Base-by-base conservation (phyloP, 441 rosid species). In the Adansonia rubrostipa region DNA sequence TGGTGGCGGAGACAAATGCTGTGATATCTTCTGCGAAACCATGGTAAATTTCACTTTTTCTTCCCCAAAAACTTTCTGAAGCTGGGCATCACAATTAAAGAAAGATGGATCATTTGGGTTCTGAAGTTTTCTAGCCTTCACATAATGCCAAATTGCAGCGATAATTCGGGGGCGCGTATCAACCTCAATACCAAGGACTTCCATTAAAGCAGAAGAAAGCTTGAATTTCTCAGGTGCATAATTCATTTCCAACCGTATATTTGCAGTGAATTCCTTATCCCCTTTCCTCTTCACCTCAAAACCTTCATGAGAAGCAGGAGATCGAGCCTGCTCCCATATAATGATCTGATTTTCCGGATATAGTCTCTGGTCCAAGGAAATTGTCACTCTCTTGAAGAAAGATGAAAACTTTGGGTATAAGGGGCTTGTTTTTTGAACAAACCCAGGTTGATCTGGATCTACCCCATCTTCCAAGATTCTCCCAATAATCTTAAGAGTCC, bases 211-310 rank as follows among this genome's bases (percentile, higher is more conserved):
- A 28, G 96, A 86, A 75, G 99, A 92, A 60, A 94, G 95, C 89
- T 94, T 96, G 81, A 84, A 96, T 82, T 92, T 96, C 77, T 94
- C 99, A 64, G 99, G 98, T 47, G 84, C 81, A 62, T 92, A 89
- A 83, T 94, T 92, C 96, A 96, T 92, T 86, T 96, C 99, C 88
- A 96, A 78, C 22, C 95, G 66, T 71, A 96, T 90, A 69, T 88
- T 88, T 47, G 86, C 92, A 9, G 89, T 83, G 77, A 92, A 94
- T 77, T 96, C 98, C 78, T 89, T 92, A 76, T 96, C 96, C 75
- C 99, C 98, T 84, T 88, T 94, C 82, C 99, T 90, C 89, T 92
- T 94, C 76, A 96, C 94, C 87, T 96, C 99, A 87, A 96, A 96
- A 74, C 99, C 99, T 84, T 96, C 99, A 5, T 92, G 95, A 76